Conservation (phyloP, 768 basidiomycete genomes). For the Kondoa subrosea region DNA sequence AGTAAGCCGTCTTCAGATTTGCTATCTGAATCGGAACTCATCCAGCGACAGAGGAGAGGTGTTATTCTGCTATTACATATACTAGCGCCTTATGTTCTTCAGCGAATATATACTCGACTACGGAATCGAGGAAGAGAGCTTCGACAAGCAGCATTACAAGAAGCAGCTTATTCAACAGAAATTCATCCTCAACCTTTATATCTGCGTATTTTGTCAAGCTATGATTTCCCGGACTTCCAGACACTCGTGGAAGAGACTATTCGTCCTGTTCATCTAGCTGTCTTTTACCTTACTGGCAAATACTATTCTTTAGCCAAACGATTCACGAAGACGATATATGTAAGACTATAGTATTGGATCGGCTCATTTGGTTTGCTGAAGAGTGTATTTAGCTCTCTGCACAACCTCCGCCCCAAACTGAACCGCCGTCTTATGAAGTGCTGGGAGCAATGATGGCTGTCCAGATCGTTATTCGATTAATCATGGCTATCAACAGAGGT, state of each 20-base stretch:
- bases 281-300: constrained; percentile 28
- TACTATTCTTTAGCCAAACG: constrained; percentile 28
- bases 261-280: constrained; percentile 25
- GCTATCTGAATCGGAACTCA: background rate
- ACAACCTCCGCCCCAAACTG: background rate
- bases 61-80: constrained; percentile 23
- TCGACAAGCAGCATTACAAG: background rate
- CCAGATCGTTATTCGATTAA: constrained; percentile 22
- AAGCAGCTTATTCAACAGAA: background rate
- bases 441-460: constrained; percentile 28
- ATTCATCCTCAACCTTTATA: background rate
- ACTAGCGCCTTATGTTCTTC: constrained; percentile 25
- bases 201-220: background rate
- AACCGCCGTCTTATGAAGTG: constrained; percentile 27
- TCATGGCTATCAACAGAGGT: constrained; percentile 14
- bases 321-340: constrained; percentile 20
- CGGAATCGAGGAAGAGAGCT: background rate
- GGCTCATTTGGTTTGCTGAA: background rate
- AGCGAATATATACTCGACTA: constrained; percentile 9
- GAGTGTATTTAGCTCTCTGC: background rate
- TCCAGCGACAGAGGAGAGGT: constrained; percentile 16
- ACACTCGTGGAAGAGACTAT: constrained; percentile 25
- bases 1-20: constrained; percentile 9
- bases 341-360: constrained; percentile 1
- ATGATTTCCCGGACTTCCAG: constrained; percentile 24